Evolutionary conservation across 1,139 yeast species (phyloP).

Genomic region (Schwanniomyces etchellsii): DNA sequence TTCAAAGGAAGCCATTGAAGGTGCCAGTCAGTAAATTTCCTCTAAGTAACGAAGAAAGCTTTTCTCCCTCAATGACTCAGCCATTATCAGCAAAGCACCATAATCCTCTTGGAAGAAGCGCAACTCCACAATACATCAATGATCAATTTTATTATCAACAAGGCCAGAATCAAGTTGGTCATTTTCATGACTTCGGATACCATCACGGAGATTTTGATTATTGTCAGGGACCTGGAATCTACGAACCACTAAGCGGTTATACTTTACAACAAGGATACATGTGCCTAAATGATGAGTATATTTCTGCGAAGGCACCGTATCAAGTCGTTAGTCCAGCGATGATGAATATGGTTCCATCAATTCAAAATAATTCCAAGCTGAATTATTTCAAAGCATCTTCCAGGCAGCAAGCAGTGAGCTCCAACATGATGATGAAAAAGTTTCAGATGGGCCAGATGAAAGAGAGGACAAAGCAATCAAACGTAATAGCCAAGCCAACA

Average conservation of each 20-base stretch:
- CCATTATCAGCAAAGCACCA: conserved; percentile 8
- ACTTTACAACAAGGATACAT: conserved; percentile 7
- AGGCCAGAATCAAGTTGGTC: conserved; percentile 1
- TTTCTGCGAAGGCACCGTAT: conserved; percentile 8
- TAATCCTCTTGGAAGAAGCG: conserved; percentile 3
- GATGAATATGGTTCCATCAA: conserved; percentile 4
- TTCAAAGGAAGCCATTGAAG: conserved; percentile 14
- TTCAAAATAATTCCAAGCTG: conserved; percentile 4
- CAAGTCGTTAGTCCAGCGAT: conserved; percentile 13
- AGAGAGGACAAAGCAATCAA: conserved; percentile 7
- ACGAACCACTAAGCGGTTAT: conserved; percentile 5
- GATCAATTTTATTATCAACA: conserved; percentile 3
- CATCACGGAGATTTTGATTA: conserved; percentile 17
- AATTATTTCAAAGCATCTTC: conserved; percentile 9
- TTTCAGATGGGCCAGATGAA: conserved; percentile 14
- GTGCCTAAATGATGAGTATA: conserved; percentile 11
- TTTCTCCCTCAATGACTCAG: conserved; percentile 12
- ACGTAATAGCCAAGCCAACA: conserved; percentile 7
- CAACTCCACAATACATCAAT: conserved; percentile 2
- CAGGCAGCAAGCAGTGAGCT: conserved; percentile 20
- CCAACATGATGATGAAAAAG: conserved; percentile 22
- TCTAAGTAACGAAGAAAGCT: conserved; percentile 15
- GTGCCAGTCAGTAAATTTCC: conserved; percentile 6
- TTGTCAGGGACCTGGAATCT: conserved; percentile 10
- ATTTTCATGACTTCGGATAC: conserved; percentile 6